Evolutionary conservation across 2,329 filamentous ascomycete genomes (phyloP).

Genomic region (Colletotrichum shisoi): DNA sequence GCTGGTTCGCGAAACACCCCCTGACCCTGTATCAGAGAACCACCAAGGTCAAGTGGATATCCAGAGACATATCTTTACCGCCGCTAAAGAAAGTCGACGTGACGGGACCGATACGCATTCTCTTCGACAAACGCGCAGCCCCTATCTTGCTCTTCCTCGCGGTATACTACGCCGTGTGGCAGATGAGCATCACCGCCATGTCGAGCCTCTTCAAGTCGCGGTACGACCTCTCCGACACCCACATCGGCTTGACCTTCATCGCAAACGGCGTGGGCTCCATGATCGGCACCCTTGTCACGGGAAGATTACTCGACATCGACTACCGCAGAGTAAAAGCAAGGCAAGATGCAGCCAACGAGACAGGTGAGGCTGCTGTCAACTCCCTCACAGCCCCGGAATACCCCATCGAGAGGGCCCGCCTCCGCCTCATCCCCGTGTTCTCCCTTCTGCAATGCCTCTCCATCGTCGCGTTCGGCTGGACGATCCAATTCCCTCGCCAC

Average conservation of each 20-base stretch:
- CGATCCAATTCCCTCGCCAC: slow-evolving; percentile 52
- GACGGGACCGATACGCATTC: slow-evolving; percentile 56
- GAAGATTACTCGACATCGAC: slow-evolving; percentile 61
- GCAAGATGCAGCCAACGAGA: slow-evolving; percentile 5
- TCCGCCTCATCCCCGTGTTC: slow-evolving; percentile 58
- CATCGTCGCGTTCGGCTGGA: slow-evolving; percentile 62
- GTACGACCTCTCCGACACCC: slow-evolving; percentile 55
- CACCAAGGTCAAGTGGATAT: slow-evolving; percentile 43
- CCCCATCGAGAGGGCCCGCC: slow-evolving; percentile 60
- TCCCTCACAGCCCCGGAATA: slow-evolving; percentile 45
- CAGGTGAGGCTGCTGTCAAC: background rate
- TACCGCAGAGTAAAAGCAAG: slow-evolving; percentile 54
- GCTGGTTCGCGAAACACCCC: slow-evolving; percentile 44
- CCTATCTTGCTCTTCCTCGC: slow-evolving; percentile 58
- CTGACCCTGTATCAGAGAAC: slow-evolving; percentile 47
- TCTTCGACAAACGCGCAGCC: slow-evolving; percentile 54
- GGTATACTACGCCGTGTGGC: slow-evolving; percentile 62
- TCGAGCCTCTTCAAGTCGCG: slow-evolving; percentile 56
- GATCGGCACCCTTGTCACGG: slow-evolving; percentile 59
- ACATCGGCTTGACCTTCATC: slow-evolving; percentile 62
- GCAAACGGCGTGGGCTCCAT: slow-evolving; percentile 64
- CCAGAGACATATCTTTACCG: too few relatives aligned
- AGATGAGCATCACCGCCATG: slow-evolving; percentile 64
- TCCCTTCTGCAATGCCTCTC: slow-evolving; percentile 55
- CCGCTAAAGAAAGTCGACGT: slow-evolving; percentile 53